Percentiles rank a stretch among this genome's conserved stretches.
These are phyloP conservation scores for Trypanosoma platydactyli DNA, from an alignment of 208 protist species.

Conservation along the genomic window DNA sequence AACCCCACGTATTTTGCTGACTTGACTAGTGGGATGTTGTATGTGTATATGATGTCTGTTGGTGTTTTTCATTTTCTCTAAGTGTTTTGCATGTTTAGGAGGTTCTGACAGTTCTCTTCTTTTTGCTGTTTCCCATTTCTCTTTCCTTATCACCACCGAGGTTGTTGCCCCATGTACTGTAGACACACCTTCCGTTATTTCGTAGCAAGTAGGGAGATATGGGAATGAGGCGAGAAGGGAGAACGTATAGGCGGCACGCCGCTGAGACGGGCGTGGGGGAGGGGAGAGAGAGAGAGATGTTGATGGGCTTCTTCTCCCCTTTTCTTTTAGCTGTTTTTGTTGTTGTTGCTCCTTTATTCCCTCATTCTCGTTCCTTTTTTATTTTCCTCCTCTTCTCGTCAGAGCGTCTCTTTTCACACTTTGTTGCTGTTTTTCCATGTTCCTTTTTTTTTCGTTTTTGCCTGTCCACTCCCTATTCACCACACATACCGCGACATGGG, in stretches of 20 bases:
- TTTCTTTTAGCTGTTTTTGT: slow-evolving; percentile 10
- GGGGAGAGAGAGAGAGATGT: neutral
- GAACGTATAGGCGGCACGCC: slow-evolving; percentile 1
- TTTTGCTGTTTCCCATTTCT: too few relatives aligned
- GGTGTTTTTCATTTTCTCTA: neutral
- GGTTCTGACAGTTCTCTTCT: too few relatives aligned
- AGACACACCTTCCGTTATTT: too few relatives aligned
- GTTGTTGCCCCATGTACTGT: too few relatives aligned
- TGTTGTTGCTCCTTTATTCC: slow-evolving; percentile 1
- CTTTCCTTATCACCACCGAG: neutral
- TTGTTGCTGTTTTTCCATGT: slow-evolving; percentile 7
- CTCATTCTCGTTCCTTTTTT: slow-evolving; percentile 11
- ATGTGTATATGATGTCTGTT: slow-evolving; percentile 6
- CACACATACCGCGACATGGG: too few relatives aligned
- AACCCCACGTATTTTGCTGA: slow-evolving; percentile 26
- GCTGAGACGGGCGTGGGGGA: too few relatives aligned
- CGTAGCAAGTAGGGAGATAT: neutral
- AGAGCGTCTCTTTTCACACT: neutral
- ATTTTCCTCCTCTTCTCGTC: neutral
- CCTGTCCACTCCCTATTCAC: neutral
- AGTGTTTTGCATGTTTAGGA: too few relatives aligned
- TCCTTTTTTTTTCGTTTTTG: slow-evolving; percentile 1
- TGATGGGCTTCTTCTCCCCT: neutral
- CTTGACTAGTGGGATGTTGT: neutral
- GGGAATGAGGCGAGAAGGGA: neutral